phyloP scores from a whole-genome alignment of 257 asterid species.

The Nicotiana tabacum region DNA sequence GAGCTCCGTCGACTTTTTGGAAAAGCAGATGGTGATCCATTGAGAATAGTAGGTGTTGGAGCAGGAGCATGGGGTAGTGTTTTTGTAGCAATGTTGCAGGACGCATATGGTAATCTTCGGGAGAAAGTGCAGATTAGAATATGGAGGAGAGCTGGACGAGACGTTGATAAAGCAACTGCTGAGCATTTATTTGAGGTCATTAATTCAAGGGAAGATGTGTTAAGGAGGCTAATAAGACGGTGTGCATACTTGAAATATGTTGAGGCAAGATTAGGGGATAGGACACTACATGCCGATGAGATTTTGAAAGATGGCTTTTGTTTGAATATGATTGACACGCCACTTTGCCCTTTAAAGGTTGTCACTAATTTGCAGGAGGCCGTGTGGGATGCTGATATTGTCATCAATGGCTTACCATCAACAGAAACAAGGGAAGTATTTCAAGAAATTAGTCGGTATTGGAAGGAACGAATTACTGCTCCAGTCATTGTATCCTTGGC shows the following conservation, averaged over 20 bases:
- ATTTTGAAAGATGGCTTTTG: slow-evolving; percentile 86
- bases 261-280: slow-evolving; percentile 84
- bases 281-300: slow-evolving; percentile 78
- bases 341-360: slow-evolving; percentile 84
- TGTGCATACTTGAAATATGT: slow-evolving; percentile 83
- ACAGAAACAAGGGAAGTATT: slow-evolving; percentile 79
- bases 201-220: slow-evolving; percentile 80
- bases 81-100: slow-evolving; percentile 82
- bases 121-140: slow-evolving; percentile 70
- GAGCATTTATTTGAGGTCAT: slow-evolving; percentile 79
- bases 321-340: slow-evolving; percentile 83
- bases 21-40: slow-evolving; percentile 55
- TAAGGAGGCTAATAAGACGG: slow-evolving; percentile 75
- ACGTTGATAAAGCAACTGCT: slow-evolving; percentile 64
- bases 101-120: slow-evolving; percentile 62
- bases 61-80: slow-evolving; percentile 97
- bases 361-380: slow-evolving; percentile 95
- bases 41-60: slow-evolving; percentile 78
- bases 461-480: slow-evolving; percentile 72
- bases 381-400: slow-evolving; percentile 91
- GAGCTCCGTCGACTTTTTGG: slow-evolving; percentile 56
- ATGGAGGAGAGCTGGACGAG: slow-evolving; percentile 77
- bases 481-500: slow-evolving; percentile 78
- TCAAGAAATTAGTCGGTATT: slow-evolving; percentile 68
- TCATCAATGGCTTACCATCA: slow-evolving; percentile 84